Conservation (phyloP, 257 asterid genomes). For the Thymus quinquecostatus region DNA sequence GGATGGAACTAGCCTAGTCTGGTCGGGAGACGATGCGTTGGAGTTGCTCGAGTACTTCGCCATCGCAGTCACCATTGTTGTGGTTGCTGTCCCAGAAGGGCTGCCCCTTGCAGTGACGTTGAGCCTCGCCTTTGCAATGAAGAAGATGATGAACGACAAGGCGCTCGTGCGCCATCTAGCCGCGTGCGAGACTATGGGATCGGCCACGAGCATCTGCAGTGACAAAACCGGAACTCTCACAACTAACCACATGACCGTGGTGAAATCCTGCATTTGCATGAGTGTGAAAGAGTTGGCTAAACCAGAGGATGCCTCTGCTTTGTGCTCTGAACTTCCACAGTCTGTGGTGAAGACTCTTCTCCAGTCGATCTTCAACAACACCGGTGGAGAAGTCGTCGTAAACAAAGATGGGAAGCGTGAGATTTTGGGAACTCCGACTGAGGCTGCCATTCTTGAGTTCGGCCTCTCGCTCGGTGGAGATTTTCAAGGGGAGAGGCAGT, state of each 20-base stretch:
- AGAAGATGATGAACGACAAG: constrained; percentile 88
- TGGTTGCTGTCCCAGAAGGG: constrained; percentile 94
- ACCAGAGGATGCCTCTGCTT: constrained; percentile 37
- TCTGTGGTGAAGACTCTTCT: constrained; percentile 47
- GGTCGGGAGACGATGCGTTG: constrained; percentile 78
- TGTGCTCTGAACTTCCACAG: constrained; percentile 56
- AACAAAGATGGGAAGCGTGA: constrained; percentile 60
- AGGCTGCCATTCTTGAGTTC: constrained; percentile 75
- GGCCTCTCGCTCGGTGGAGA: constrained; percentile 79
- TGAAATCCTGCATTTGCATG: constrained; percentile 78
- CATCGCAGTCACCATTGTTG: constrained; percentile 87
- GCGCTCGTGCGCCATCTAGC: constrained; percentile 87
- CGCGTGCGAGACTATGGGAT: constrained; percentile 94
- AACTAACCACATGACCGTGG: constrained; percentile 86
- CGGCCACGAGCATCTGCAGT: constrained; percentile 82
- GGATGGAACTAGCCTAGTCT: constrained; percentile 51
- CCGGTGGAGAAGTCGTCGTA: constrained; percentile 83
- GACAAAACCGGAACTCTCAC: constrained; percentile 87
- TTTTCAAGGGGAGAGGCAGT: constrained; percentile 52
- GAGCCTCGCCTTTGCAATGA: constrained; percentile 89
- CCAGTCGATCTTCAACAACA: constrained; percentile 77
- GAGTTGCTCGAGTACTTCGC: constrained; percentile 83
- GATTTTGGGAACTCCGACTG: constrained; percentile 87
- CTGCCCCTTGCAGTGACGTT: constrained; percentile 83
- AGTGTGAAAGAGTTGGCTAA: constrained; percentile 45